Base-by-base conservation (phyloP, 305 asterid genomes). In the Nicotiana rustica region DNA sequence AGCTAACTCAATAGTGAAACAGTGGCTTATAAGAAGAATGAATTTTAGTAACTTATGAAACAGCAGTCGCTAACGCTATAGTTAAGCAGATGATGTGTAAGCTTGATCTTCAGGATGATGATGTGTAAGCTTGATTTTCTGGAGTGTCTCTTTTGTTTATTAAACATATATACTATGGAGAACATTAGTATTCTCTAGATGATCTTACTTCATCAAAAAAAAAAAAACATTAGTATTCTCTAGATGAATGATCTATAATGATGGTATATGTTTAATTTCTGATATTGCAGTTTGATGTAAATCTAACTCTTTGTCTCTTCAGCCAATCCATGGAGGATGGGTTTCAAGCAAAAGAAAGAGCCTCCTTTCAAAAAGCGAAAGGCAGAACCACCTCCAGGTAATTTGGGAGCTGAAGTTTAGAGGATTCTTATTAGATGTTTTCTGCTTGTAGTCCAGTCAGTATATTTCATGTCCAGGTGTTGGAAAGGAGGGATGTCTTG, bases 331-430 rank as follows among this genome's bases (percentile, higher is more conserved):
- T 84, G 97, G 95, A 92, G 87, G 84, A 87, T 17, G 76, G 64
- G 35, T 81, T 90, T 86, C 88, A 95, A 91, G 89, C 84, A 89
- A 82, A 89, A 90, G 88, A 91, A 91, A 87, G 98, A 92, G 83
- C 94, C 97, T 83, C 99, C 97, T 85, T 88, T 83, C 86, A 94
- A 93, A 85, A 95, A 93, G 92, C 88, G 87, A 36, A 95, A 91
- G 88, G 77, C 90, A 65, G 97, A 95, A 73, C 89, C 90, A 78
- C 84, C 94, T 87, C 69, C 92, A 89, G 98, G 99, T 96, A 87
- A 85, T 86, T 38, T 82, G 77, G 38, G 69, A 25, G 77, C 82
- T 61, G 79, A 75, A 49, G 78, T 85, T 77, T 82, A 21, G 84
- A 41, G 31, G 57, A 81, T 70, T 67, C 83, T 52, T 60, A 47